Percentiles rank a stretch among this genome's conserved stretches.
phyloP scores from a whole-genome alignment of 768 basidiomycete species.

The Termitomyces sp. region DNA sequence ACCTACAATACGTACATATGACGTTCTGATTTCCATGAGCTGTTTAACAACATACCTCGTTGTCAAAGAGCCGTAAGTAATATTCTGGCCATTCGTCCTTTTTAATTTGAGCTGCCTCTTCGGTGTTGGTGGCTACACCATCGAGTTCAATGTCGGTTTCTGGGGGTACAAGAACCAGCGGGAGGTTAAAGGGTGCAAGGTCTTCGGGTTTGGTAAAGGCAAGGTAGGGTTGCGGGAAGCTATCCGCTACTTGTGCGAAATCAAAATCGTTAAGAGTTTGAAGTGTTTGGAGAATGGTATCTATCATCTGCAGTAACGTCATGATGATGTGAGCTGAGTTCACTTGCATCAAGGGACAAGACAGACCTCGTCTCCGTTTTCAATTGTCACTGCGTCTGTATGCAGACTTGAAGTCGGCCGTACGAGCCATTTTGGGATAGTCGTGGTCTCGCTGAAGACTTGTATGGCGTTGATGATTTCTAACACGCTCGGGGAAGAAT shows the following conservation, averaged over 20 bases:
- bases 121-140: slow-evolving; percentile 57
- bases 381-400: slow-evolving; percentile 32
- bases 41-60: slow-evolving; percentile 29
- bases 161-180: slow-evolving; percentile 79
- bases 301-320: slow-evolving; percentile 53
- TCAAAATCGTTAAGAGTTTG: slow-evolving; percentile 53
- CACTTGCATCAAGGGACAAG: background rate
- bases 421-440: slow-evolving; percentile 57
- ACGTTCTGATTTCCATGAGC: background rate
- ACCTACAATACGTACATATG: slow-evolving; percentile 39
- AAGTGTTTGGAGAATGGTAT: slow-evolving; percentile 59
- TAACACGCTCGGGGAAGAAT: slow-evolving; percentile 49
- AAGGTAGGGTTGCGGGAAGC: slow-evolving; percentile 63
- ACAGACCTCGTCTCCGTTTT: slow-evolving; percentile 59
- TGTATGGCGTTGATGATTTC: slow-evolving; percentile 72
- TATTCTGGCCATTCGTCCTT: slow-evolving; percentile 83
- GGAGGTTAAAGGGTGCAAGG: slow-evolving; percentile 57
- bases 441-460: slow-evolving; percentile 57
- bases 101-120: slow-evolving; percentile 67
- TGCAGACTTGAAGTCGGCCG: slow-evolving; percentile 54
- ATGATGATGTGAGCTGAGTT: background rate
- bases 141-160: slow-evolving; percentile 77
- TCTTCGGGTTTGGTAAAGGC: slow-evolving; percentile 38
- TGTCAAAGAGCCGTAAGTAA: slow-evolving; percentile 62
- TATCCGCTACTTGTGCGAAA: slow-evolving; percentile 50